Evolutionary conservation across 208 protist genomes (phyloP).

Genomic region (Leishmania major): DNA sequence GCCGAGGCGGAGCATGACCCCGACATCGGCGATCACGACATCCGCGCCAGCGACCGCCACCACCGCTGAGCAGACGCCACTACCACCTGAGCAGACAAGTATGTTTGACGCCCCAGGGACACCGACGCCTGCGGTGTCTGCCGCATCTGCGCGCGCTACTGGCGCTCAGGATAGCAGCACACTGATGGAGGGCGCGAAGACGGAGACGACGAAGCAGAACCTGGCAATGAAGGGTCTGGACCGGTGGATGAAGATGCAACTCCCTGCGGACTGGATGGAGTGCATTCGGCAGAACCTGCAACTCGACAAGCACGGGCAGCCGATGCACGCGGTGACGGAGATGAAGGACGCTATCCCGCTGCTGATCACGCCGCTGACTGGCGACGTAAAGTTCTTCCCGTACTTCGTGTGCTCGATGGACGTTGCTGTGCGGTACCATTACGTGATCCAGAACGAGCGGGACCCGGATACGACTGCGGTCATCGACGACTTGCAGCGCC

Average conservation of each 20-base stretch:
- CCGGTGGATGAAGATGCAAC: neutral
- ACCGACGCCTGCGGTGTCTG: neutral
- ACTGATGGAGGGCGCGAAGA: neutral
- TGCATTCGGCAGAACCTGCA: conserved; percentile 34
- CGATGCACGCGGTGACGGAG: conserved; percentile 11
- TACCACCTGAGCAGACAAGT: too few relatives aligned
- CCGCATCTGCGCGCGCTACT: neutral
- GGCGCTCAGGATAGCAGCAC: neutral
- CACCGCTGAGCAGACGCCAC: neutral
- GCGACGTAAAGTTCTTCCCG: conserved; percentile 37
- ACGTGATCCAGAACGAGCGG: conserved; percentile 42
- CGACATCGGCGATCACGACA: neutral
- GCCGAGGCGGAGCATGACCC: too few relatives aligned
- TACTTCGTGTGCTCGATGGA: conserved; percentile 41
- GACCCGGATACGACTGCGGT: conserved; percentile 22
- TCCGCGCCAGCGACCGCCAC: neutral
- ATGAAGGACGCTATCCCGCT: conserved; percentile 39
- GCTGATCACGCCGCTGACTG: conserved; percentile 44
- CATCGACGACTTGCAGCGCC: conserved; percentile 31
- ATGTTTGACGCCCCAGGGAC: too few relatives aligned
- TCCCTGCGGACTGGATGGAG: conserved; percentile 21
- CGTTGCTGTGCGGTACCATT: conserved; percentile 43
- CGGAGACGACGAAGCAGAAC: neutral
- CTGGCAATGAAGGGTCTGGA: neutral
- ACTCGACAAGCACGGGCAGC: conserved; percentile 15